Conservation (phyloP, 768 basidiomycete species). For the Baorangia bicolor region DNA sequence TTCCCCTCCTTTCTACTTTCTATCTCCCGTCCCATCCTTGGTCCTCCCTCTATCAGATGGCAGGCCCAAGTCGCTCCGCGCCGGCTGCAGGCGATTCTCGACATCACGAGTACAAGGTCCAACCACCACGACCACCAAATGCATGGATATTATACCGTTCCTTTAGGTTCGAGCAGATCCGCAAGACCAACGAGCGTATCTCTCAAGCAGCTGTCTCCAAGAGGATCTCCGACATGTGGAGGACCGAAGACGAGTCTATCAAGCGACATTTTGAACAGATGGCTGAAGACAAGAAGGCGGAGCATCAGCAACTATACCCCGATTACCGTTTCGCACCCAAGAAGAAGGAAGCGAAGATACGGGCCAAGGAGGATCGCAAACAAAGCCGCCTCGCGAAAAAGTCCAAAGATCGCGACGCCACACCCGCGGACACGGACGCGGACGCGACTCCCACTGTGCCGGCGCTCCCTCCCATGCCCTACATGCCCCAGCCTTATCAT, state of each 20-base stretch:
- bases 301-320: slow-evolving; percentile 52
- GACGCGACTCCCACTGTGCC: not conserved
- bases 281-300: slow-evolving; percentile 52
- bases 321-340: slow-evolving; percentile 57
- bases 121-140: slow-evolving; percentile 70
- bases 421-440: not conserved
- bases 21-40: slow-evolving; percentile 4
- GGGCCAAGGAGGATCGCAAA: slow-evolving; percentile 40
- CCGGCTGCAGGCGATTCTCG: not conserved
- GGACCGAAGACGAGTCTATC: slow-evolving; percentile 45
- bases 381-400: slow-evolving; percentile 27
- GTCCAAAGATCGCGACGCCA: slow-evolving; percentile 20
- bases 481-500: not conserved
- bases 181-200: slow-evolving; percentile 31
- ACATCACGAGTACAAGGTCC: slow-evolving; percentile 18
- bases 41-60: slow-evolving; percentile 20
- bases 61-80: slow-evolving; percentile 17
- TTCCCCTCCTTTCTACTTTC: slow-evolving; percentile 4
- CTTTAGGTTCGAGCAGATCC: slow-evolving; percentile 40
- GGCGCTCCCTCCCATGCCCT: not conserved
- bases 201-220: slow-evolving; percentile 67
- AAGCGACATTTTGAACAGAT: slow-evolving; percentile 50
- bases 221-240: slow-evolving; percentile 65
- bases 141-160: slow-evolving; percentile 84
- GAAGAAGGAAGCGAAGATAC: slow-evolving; percentile 51